Evolutionary conservation across 2,329 filamentous ascomycete genomes (phyloP).

Genomic region (Kalmusia sp.): DNA sequence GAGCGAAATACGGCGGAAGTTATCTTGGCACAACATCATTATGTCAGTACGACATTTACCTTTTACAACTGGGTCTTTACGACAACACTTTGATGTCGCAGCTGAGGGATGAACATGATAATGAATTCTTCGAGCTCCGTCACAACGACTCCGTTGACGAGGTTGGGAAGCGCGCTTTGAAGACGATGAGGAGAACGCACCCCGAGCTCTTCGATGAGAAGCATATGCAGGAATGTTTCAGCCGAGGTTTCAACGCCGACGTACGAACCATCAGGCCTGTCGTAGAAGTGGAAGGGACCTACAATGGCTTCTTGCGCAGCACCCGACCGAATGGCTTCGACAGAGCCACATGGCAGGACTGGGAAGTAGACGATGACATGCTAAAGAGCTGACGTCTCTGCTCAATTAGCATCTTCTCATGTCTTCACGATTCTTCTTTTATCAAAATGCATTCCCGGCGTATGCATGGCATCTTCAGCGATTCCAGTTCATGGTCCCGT

Average conservation of each 20-base stretch:
- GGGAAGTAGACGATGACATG: slow-evolving; percentile 51
- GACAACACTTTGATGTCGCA: slow-evolving; percentile 59
- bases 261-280: slow-evolving; percentile 59
- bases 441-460: background rate
- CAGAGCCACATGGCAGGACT: slow-evolving; percentile 56
- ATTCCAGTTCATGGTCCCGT: too few species aligned
- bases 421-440: background rate
- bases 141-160: slow-evolving; percentile 71
- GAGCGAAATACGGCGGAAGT: slow-evolving; percentile 69
- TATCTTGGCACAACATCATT: slow-evolving; percentile 71
- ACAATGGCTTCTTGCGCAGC: slow-evolving; percentile 56
- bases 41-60: slow-evolving; percentile 72
- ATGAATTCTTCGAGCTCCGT: slow-evolving; percentile 63
- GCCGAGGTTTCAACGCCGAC: slow-evolving; percentile 49
- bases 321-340: slow-evolving; percentile 62
- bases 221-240: slow-evolving; percentile 59
- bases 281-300: slow-evolving; percentile 54
- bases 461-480: background rate
- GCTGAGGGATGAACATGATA: slow-evolving; percentile 58
- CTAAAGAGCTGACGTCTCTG: slow-evolving; percentile 27
- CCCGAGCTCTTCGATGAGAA: slow-evolving; percentile 62
- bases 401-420: background rate
- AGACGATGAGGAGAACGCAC: slow-evolving; percentile 60
- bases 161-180: slow-evolving; percentile 66
- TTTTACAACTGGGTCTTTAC: slow-evolving; percentile 68